Conservation (phyloP, 2,329 filamentous ascomycete genomes). For the Apiospora malaysiana region DNA sequence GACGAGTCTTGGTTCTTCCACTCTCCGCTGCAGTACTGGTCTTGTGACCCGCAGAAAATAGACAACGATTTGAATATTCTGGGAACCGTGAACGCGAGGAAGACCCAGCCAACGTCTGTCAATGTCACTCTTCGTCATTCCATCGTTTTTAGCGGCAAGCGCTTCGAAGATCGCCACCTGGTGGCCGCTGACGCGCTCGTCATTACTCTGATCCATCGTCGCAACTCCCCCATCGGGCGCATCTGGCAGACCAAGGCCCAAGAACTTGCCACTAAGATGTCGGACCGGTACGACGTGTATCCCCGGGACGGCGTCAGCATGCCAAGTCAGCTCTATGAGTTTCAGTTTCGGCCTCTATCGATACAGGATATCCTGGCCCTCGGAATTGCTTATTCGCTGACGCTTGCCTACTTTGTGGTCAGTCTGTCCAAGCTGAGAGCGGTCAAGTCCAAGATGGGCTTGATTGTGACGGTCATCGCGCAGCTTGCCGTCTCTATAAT, state of each 20-base stretch:
- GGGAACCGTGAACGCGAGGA: constrained; percentile 70
- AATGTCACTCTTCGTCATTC: constrained; percentile 79
- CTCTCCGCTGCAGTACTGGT: constrained; percentile 84
- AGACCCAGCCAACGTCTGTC: constrained; percentile 67
- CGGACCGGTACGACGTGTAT: constrained; percentile 68
- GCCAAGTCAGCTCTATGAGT: constrained; percentile 73
- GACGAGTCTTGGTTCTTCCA: constrained; percentile 78
- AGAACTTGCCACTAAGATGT: constrained; percentile 54
- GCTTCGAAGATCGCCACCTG: constrained; percentile 70
- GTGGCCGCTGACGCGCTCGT: constrained; percentile 79
- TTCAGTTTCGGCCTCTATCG: constrained; percentile 78
- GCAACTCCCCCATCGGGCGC: constrained; percentile 66
- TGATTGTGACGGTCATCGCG: constrained; percentile 72
- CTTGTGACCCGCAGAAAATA: constrained; percentile 66
- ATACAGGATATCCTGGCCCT: constrained; percentile 68
- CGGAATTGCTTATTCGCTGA: constrained; percentile 68
- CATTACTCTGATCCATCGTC: constrained; percentile 74
- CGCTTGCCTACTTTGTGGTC: constrained; percentile 67
- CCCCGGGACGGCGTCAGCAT: constrained; percentile 55
- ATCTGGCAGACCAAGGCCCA: constrained; percentile 69
- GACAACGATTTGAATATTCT: constrained; percentile 67
- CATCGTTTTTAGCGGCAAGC: constrained; percentile 83
- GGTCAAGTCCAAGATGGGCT: constrained; percentile 75
- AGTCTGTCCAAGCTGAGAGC: constrained; percentile 73
- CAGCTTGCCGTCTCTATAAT: constrained; percentile 76